Percentiles rank a stretch among this genome's conserved stretches.
Evolutionary conservation across 805 yeast species (phyloP).

Genomic region (Lipomyces starkeyi): DNA sequence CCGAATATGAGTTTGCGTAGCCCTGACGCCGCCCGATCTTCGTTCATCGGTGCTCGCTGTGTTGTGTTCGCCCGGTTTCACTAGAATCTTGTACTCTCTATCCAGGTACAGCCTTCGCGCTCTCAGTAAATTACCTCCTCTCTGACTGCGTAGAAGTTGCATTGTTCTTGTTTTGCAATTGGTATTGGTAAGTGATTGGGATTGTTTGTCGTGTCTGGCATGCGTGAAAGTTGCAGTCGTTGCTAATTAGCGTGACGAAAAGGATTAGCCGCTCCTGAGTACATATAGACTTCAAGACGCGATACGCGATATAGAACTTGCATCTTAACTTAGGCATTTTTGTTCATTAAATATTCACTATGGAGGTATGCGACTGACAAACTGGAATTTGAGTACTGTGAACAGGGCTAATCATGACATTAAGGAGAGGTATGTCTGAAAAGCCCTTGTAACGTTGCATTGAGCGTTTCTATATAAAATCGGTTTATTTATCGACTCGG

Average conservation of each 20-base stretch:
- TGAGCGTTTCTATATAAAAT: conserved; percentile 9
- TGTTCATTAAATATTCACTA: background rate
- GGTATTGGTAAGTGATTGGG: background rate
- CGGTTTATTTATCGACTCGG: background rate
- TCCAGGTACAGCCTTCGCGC: background rate
- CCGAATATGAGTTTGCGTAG: background rate
- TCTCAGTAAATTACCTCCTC: background rate
- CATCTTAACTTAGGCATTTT: background rate
- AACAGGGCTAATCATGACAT: too few species aligned
- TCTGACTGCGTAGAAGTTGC: background rate
- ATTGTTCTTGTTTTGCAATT: background rate
- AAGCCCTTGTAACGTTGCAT: background rate
- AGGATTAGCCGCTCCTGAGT: background rate
- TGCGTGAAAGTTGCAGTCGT: background rate
- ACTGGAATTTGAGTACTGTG: background rate
- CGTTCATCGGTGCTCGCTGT: background rate
- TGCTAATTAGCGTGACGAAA: background rate
- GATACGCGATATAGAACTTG: background rate
- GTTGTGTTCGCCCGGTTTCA: background rate
- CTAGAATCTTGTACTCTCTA: background rate
- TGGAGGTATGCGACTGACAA: background rate
- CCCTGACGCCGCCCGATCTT: background rate
- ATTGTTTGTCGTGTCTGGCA: background rate
- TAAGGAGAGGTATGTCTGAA: too few species aligned
- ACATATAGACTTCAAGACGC: background rate